Evolutionary conservation across 352 stramenopile species (phyloP), one percentile per base, ranked within the genome.

Genomic region (Blastocystis sp.): DNA sequence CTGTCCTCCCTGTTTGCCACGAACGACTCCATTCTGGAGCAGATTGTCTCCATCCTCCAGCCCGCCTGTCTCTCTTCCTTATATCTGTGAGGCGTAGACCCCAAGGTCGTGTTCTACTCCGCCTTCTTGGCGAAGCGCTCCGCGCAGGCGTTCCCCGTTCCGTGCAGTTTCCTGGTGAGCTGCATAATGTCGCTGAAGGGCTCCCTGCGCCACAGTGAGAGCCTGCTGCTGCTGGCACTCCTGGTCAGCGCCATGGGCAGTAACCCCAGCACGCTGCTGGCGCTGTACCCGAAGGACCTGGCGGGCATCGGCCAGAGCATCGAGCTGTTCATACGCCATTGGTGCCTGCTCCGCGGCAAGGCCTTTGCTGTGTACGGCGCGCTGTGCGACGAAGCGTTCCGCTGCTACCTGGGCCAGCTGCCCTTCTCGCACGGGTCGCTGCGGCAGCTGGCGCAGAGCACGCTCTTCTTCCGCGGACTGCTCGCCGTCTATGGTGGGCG

Each of bases 391-490:
- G 17, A 23, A 2, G 64, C 64, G 2, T 84, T 84, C 34, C 60
- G 74, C 19, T 38, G 17, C 53, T 84, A 69, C 56, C 56, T 84
- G 53, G 10, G 59, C 21, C 45, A 84, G 5, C n/a, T 84, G 53
- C 48, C 74, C 19, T 59, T 84, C 48, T 69, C n/a, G 65, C 74
- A 62, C 19, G 53, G 4, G 2, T n/a, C 34, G 14, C 74, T 84
- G 14, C 56, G 60, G 17, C 52, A 84, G n/a, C 23, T 84, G 11
- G 43, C 74, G n/a, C 74, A 84, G 52, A 56, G 41, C 53, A 67
- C 74, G n/a, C 14, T 84, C 19, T 84, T 84, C 56, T 84, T 84
- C 52, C 23, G 56, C 40, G 14, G 21, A 7, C 40, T 84, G 34
- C 48, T 69, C 56, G n/a, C 21, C 23, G 65, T 69, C 28, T 84